A percentile compares a stretch with the other conserved stretches of the same genome.
phyloP scores from a whole-genome alignment of 1,139 yeast species.

The Diutina mesorugosa region DNA sequence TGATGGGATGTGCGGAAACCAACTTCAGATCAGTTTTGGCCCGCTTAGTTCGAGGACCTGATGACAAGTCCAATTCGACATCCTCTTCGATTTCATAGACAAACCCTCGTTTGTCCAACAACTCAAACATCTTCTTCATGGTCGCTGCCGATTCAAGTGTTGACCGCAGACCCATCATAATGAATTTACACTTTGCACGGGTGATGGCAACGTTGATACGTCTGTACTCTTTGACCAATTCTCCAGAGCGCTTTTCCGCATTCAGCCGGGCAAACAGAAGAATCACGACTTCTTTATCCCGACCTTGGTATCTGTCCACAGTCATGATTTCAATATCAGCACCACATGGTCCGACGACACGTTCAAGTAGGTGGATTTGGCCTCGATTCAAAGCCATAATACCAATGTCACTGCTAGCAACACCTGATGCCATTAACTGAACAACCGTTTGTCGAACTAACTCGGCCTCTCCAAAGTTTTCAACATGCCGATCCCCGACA shows the following conservation, averaged over 20 bases:
- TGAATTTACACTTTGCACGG: slow-evolving; percentile 72
- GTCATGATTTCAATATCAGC: slow-evolving; percentile 64
- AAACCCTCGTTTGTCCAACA: slow-evolving; percentile 56
- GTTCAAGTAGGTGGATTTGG: slow-evolving; percentile 48
- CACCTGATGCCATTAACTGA: slow-evolving; percentile 48
- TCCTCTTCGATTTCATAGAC: slow-evolving; percentile 36
- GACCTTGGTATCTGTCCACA: slow-evolving; percentile 93
- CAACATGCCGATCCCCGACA: slow-evolving; percentile 21
- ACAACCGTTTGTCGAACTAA: slow-evolving; percentile 52
- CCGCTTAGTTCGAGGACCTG: neutral
- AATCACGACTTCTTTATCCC: slow-evolving; percentile 85
- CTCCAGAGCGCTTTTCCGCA: slow-evolving; percentile 55
- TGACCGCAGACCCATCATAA: slow-evolving; percentile 65
- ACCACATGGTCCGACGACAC: slow-evolving; percentile 17
- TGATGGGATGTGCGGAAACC: neutral
- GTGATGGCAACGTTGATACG: slow-evolving; percentile 91
- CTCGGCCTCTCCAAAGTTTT: slow-evolving; percentile 60
- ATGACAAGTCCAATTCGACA: slow-evolving; percentile 17
- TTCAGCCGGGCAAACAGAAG: slow-evolving; percentile 83
- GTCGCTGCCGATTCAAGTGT: slow-evolving; percentile 48
- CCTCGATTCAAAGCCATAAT: slow-evolving; percentile 83
- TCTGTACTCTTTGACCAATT: slow-evolving; percentile 76
- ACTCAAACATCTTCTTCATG: slow-evolving; percentile 47
- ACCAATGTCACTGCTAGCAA: slow-evolving; percentile 50
- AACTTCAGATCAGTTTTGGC: neutral